Conservation (phyloP, 148 eudicot genomes). For the Rhododendron ferrugineum region DNA sequence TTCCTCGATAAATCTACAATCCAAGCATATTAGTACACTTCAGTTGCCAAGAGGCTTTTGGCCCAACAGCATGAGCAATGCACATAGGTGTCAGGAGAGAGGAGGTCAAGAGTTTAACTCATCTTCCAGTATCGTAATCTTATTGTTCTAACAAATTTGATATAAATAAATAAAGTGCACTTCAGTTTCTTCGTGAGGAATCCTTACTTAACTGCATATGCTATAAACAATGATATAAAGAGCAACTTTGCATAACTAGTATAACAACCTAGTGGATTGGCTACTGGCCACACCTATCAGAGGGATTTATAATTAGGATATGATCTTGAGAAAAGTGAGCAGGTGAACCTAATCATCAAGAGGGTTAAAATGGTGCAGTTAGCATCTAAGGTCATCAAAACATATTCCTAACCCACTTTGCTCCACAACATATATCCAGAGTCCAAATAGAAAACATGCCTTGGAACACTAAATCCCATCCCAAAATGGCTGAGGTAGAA, state of each 20-base stretch:
- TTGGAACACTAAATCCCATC: background rate
- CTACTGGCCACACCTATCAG: background rate
- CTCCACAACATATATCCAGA: background rate
- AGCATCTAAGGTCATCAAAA: slow-evolving; percentile 3
- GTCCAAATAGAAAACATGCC: background rate
- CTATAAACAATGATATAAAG: background rate
- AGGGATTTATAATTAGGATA: background rate
- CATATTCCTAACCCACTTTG: slow-evolving; percentile 32
- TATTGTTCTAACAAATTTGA: no score
- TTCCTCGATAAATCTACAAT: background rate
- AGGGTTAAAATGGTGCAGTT: slow-evolving; percentile 24
- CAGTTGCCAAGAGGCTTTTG: background rate
- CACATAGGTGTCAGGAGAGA: no score
- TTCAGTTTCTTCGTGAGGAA: background rate
- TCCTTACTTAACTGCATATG: background rate
- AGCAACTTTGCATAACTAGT: background rate
- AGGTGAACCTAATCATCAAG: slow-evolving; percentile 38
- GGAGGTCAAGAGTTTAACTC: no score
- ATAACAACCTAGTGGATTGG: slow-evolving; percentile 1
- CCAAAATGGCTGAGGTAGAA: slow-evolving; percentile 41
- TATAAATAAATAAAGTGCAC: background rate
- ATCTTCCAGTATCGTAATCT: no score
- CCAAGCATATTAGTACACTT: background rate
- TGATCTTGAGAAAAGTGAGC: slow-evolving; percentile 10
- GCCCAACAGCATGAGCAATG: no score